Conservation (phyloP, 108 stramenopile genomes). For the Pseudonitzschia pungens region DNA sequence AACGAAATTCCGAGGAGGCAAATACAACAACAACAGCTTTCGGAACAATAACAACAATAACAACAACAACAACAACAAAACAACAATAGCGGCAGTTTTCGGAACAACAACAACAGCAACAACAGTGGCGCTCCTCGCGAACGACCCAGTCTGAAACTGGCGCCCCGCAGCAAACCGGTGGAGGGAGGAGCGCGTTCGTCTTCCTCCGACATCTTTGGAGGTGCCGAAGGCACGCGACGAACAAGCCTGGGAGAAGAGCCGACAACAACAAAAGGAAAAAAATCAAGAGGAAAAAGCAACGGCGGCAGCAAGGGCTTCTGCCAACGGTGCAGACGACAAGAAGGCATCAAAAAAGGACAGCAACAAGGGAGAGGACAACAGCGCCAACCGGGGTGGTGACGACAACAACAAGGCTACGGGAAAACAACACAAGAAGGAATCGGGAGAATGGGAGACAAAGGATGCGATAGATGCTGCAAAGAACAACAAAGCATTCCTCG, state of each 20-base stretch:
- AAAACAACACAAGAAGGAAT: background rate
- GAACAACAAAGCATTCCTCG: background rate
- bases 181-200: conserved; percentile 19
- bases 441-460: conserved; percentile 1
- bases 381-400: background rate
- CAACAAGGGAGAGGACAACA: conserved; percentile 9
- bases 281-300: too few species aligned
- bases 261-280: background rate
- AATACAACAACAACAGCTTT: conserved; percentile 23
- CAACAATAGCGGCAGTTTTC: background rate
- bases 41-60: conserved; percentile 2
- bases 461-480: background rate
- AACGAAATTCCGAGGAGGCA: conserved; percentile 49
- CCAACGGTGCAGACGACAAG: background rate
- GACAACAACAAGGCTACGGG: background rate
- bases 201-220: conserved; percentile 64
- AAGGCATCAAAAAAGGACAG: background rate
- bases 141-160: conserved; percentile 65
- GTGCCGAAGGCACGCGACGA: conserved; percentile 72
- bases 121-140: conserved; percentile 23
- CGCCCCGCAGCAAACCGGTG: conserved; percentile 62
- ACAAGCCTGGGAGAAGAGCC: conserved; percentile 40
- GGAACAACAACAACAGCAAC: background rate
- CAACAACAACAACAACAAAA: conserved; percentile 7
- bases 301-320: background rate